Base-by-base conservation (phyloP, 257 asterid species). In the Cynanchum wilfordii region DNA sequence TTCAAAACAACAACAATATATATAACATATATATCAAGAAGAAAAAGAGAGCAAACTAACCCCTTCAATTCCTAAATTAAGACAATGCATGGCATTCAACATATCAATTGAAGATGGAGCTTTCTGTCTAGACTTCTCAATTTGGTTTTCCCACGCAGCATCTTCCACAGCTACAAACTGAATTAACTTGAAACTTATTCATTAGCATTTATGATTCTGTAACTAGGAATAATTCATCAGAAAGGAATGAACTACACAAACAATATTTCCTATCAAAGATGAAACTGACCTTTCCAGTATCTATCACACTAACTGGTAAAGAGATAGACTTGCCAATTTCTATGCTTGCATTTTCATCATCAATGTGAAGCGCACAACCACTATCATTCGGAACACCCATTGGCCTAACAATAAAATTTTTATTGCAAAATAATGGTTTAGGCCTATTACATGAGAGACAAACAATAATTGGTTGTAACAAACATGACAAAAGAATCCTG, bases 221-320 rank as follows among this genome's bases (percentile, higher is more conserved):
- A 16, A 60, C 44, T 4, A n/a, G 33, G 22, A 27, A 60, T 30
- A 29, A 12, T 60, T 20, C 10, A 20, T 22, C 5, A 3, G 44
- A 40, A 45, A 36, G 49, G 49, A 45, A 2, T 60, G 42, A 60
- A 17, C 66, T 60, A 30, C 17, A 29, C 11, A 60, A 60, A 27
- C 7, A 20, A 60, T 15, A 22, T n/a, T 8, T 29, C 44, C 22
- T 60, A 60, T 60, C 22, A 60, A 15, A 27, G 66, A 73, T 69
- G 16, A 12, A 49, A 56, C 81, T 56, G 50, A 87, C 95, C 90
- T 85, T 86, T 66, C 70, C 87, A 19, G 80, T 75, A 57, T 89
- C 97, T 52, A 91, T 89, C 67, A 84, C 86, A 76, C 86, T 79
- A 70, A 91, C 71, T 19, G 97, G 95, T 56, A 88, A 63, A 1